Evolutionary conservation across 2,329 filamentous ascomycete genomes (phyloP), one percentile per base, ranked within the genome.

Genomic region (Thelonectria olida): DNA sequence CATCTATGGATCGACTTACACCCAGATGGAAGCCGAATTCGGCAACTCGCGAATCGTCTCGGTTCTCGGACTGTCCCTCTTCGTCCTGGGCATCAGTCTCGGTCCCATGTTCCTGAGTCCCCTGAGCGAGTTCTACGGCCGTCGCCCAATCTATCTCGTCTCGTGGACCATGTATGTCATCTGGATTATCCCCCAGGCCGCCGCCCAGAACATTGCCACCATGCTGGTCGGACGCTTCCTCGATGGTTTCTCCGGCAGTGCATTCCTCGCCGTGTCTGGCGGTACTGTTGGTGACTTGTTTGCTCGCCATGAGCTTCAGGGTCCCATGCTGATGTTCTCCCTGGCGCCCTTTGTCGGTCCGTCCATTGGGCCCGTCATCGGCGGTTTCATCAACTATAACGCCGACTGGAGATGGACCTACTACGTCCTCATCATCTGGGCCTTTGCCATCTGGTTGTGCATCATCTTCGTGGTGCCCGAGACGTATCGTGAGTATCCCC

Each of bases 221-320:
- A 88, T 96, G 81, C 79, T 97, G 52, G 80, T 96, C 13, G 84
- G 85, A 15, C 88, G 94, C 6, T 97, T 97, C 75, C 84, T 97
- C 49, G 85, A 90, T 70, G 92, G 92, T 4, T 80, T 94, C 31
- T 83, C 90, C 1, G 91, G 91, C 3, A 88, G 85, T 64, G 86
- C 88, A 2, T 91, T 91, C 66, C 74, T 91, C 60, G 86, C 85
- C 59, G 92, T 97, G 2, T 91, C 92, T 0, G 93, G 93, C 39
- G 92, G 93, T 12, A 97, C 92, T 0, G 92, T 97, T 15, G 91
- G 92, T 31, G 93, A 97, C 72, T 78, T 95, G 65, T 96, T 95
- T 72, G 79, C 81, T 10, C 83, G 84, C 47, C 80, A 89, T 59
- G 84, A 92, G 65, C 85, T 97, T 58, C 89, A 90, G 67, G 85